A percentile compares a stretch with the other conserved stretches of the same genome.
phyloP scores from a whole-genome alignment of 306 rosid species.

The Lotus japonicus region DNA sequence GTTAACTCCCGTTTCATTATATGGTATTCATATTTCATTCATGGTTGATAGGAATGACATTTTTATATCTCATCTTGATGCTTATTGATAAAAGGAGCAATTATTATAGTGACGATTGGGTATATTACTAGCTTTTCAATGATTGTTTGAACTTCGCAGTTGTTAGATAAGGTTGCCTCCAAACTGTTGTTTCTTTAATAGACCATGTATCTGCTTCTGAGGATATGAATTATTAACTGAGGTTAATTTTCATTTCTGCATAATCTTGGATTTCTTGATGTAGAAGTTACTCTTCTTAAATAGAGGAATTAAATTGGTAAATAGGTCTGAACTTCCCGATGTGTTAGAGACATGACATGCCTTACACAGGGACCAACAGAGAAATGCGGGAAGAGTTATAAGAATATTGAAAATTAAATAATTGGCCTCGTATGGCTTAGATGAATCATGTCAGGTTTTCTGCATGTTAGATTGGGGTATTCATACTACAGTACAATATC shows the following conservation, averaged over 20 bases:
- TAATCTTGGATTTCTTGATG: not conserved
- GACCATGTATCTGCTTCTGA: not conserved
- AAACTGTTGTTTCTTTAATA: not conserved
- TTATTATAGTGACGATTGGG: not conserved
- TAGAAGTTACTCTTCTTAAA: not conserved
- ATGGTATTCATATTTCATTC: conserved; percentile 16
- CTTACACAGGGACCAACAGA: not conserved
- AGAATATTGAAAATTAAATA: not conserved
- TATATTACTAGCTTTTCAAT: not conserved
- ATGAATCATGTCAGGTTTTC: not conserved
- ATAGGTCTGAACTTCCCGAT: too few relatives aligned
- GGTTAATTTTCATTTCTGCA: not conserved
- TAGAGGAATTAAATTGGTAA: too few relatives aligned
- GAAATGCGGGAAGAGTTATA: not conserved
- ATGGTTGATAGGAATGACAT: conserved; percentile 9
- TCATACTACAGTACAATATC: not conserved
- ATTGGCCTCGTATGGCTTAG: conserved; percentile 2
- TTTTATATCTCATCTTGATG: conserved; percentile 3
- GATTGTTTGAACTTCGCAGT: not conserved
- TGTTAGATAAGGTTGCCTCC: not conserved
- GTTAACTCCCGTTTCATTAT: conserved; percentile 28
- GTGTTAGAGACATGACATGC: not conserved
- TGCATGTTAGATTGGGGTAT: not conserved
- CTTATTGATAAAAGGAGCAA: not conserved
- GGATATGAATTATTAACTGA: conserved; percentile 1